Conservation (phyloP, 2,329 filamentous ascomycete genomes). For the Lasiodiplodia hormozganensis region DNA sequence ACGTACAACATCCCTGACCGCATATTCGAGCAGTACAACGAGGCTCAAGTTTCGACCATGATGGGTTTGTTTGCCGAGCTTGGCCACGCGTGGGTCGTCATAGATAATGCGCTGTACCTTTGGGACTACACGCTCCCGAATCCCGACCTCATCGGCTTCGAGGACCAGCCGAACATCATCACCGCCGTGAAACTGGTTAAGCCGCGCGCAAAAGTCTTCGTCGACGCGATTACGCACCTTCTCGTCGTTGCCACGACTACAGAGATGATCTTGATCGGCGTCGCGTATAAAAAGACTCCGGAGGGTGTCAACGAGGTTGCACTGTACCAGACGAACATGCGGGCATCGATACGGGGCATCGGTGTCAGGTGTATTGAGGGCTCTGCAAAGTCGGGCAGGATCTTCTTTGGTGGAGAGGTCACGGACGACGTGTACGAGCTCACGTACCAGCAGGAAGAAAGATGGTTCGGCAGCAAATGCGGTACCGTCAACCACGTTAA, state of each 20-base stretch:
- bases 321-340: slow-evolving; percentile 90
- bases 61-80: slow-evolving; percentile 96
- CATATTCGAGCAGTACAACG: slow-evolving; percentile 92
- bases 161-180: slow-evolving; percentile 87
- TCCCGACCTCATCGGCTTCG: slow-evolving; percentile 88
- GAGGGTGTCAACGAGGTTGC: slow-evolving; percentile 75
- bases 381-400: slow-evolving; percentile 79
- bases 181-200: slow-evolving; percentile 87
- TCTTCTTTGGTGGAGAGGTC: slow-evolving; percentile 84
- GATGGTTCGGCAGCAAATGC: slow-evolving; percentile 91
- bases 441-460: slow-evolving; percentile 95
- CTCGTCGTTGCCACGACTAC: slow-evolving; percentile 86
- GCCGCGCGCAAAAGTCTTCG: slow-evolving; percentile 86
- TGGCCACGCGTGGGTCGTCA: slow-evolving; percentile 92
- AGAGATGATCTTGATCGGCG: slow-evolving; percentile 86
- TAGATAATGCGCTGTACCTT: slow-evolving; percentile 94
- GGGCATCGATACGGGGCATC: slow-evolving; percentile 75
- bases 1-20: slow-evolving; percentile 90
- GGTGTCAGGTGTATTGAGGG: slow-evolving; percentile 81
- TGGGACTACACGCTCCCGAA: slow-evolving; percentile 98
- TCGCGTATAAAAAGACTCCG: slow-evolving; percentile 69
- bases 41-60: slow-evolving; percentile 82
- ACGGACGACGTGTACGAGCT: slow-evolving; percentile 93
- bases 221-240: slow-evolving; percentile 83
- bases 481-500: slow-evolving; percentile 87